phyloP scores from a whole-genome alignment of 257 asterid genomes.

The Thymus quinquecostatus region DNA sequence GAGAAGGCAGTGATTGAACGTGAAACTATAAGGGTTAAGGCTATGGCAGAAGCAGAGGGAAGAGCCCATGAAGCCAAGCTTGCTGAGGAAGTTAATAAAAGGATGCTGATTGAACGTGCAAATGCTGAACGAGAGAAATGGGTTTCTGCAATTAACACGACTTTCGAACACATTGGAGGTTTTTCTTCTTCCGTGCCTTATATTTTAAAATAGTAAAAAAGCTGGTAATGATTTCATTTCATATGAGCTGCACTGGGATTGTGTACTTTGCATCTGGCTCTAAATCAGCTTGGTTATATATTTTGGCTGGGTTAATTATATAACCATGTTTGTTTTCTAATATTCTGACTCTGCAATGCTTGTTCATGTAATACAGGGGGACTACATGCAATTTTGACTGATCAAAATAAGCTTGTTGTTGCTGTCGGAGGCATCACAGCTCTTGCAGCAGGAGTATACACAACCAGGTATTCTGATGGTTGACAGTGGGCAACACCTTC shows the following conservation, averaged over 20 bases:
- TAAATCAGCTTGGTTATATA: background rate
- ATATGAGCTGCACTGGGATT: background rate
- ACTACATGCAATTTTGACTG: constrained; percentile 81
- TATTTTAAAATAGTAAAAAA: constrained; percentile 1
- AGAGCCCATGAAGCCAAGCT: constrained; percentile 97
- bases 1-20: constrained; percentile 89
- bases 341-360: constrained; percentile 20
- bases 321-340: background rate
- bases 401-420: constrained; percentile 90
- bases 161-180: constrained; percentile 99
- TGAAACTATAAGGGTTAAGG: constrained; percentile 77
- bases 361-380: constrained; percentile 67
- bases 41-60: constrained; percentile 96
- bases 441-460: constrained; percentile 96
- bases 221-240: background rate
- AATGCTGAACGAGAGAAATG: constrained; percentile 97
- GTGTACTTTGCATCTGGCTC: constrained; percentile 1
- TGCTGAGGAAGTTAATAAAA: constrained; percentile 86
- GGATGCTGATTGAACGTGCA: constrained; percentile 80
- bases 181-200: constrained; percentile 15
- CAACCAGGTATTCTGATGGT: constrained; percentile 72
- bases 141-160: constrained; percentile 91
- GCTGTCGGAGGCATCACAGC: constrained; percentile 97
- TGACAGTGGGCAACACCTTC: constrained; percentile 20
- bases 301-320: constrained; percentile 5